Percentiles rank a stretch among this genome's conserved stretches.
These are phyloP conservation scores for Phytophthora uliginosa DNA, from an alignment of 352 stramenopile genomes.

Conservation along the genomic window DNA sequence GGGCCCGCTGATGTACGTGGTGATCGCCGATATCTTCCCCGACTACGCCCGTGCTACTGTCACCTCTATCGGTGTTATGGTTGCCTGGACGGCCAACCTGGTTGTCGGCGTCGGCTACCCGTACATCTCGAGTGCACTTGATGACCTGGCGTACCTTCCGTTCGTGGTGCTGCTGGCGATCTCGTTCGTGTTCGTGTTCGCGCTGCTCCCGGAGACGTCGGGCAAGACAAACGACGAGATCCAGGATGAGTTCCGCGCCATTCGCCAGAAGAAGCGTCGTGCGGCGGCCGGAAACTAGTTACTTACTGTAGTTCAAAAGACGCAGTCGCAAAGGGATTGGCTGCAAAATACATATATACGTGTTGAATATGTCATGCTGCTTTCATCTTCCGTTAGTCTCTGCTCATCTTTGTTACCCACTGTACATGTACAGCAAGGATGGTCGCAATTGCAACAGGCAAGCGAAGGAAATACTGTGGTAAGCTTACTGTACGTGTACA, in stretches of 20 bases:
- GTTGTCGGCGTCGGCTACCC: slow-evolving; percentile 64
- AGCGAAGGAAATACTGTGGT: slow-evolving; percentile 37
- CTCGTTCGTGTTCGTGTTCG: slow-evolving; percentile 45
- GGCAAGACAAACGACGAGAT: slow-evolving; percentile 65
- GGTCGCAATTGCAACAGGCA: too few species aligned
- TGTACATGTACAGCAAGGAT: too few species aligned
- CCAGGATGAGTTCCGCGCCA: slow-evolving; percentile 52
- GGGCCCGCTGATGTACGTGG: slow-evolving; percentile 48
- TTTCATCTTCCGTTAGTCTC: too few species aligned
- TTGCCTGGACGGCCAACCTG: slow-evolving; percentile 47
- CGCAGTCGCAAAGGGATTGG: too few species aligned
- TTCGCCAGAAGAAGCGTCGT: slow-evolving; percentile 38
- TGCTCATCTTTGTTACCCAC: too few species aligned
- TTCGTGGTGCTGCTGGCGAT: slow-evolving; percentile 40
- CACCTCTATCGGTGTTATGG: too few species aligned
- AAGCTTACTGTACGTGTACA: slow-evolving; percentile 11
- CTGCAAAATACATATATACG: too few species aligned
- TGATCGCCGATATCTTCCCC: slow-evolving; percentile 60
- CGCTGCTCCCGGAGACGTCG: slow-evolving; percentile 51
- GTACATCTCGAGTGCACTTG: slow-evolving; percentile 47
- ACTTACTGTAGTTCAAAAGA: too few species aligned
- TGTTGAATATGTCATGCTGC: too few species aligned
- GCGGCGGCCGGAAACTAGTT: not conserved
- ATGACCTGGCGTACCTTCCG: slow-evolving; percentile 43
- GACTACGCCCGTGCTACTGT: slow-evolving; percentile 51